These are phyloP conservation scores for Fomitopsis pinicola DNA, from an alignment of 1,284 basidiomycete genomes.

Conservation along the genomic window DNA sequence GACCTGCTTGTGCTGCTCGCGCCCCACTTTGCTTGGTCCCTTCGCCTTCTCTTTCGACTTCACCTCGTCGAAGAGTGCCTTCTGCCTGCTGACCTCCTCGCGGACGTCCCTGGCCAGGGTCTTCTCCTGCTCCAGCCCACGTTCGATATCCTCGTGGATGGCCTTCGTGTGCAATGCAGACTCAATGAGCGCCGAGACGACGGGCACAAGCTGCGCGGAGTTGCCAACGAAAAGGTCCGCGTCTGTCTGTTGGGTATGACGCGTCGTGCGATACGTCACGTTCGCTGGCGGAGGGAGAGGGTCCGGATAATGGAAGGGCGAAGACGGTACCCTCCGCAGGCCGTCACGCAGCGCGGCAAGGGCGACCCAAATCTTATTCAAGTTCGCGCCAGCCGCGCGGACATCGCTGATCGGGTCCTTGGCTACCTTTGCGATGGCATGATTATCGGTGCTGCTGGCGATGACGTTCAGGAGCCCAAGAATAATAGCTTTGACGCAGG, in stretches of 20 bases:
- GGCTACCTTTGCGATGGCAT: constrained; percentile 38
- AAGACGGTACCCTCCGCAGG: constrained; percentile 18
- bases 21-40: constrained; percentile 28
- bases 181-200: constrained; percentile 55
- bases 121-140: constrained; percentile 47
- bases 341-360: constrained; percentile 44
- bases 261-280: constrained; percentile 31
- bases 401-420: constrained; percentile 47
- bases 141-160: constrained; percentile 57
- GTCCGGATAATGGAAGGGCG: constrained; percentile 42
- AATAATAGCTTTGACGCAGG: constrained; percentile 56
- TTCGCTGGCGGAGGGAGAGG: constrained; percentile 47
- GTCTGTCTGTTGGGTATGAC: constrained; percentile 27
- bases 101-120: constrained; percentile 45
- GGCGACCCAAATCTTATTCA: constrained; percentile 58
- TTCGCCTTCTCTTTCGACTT: constrained; percentile 11
- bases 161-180: constrained; percentile 39
- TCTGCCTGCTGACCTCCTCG: constrained; percentile 43
- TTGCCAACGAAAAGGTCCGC: constrained; percentile 33
- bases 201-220: constrained; percentile 62
- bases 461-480: constrained; percentile 55
- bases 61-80: constrained; percentile 40
- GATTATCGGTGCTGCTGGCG: constrained; percentile 33
- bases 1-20: constrained; percentile 27
- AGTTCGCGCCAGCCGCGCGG: constrained; percentile 44